These are phyloP conservation scores for Dryas octopetala DNA, from an alignment of 306 rosid genomes.

Conservation along the genomic window DNA sequence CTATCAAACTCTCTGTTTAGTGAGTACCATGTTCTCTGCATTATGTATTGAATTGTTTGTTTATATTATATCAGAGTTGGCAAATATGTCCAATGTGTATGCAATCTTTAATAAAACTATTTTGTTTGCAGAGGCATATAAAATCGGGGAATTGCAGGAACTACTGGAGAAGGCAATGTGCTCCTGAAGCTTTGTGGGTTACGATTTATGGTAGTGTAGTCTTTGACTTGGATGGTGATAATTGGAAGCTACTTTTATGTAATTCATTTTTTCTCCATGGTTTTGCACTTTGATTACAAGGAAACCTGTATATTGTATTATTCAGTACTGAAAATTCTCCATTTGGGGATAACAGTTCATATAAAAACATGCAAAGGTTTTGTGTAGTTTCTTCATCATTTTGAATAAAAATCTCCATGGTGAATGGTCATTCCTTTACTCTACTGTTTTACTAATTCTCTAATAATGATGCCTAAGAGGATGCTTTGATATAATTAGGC, in stretches of 20 bases:
- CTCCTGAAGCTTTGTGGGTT: constrained; percentile 42
- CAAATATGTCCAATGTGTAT: neutral
- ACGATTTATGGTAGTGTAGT: neutral
- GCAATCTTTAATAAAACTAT: neutral
- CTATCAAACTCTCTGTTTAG: neutral
- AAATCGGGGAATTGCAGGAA: constrained; percentile 83
- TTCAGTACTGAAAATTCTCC: neutral
- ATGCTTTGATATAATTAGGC: no score
- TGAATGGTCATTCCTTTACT: neutral
- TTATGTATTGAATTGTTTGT: neutral
- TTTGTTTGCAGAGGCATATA: constrained; percentile 68
- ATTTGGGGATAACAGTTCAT: neutral
- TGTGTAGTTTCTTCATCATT: neutral
- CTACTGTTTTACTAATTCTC: no score
- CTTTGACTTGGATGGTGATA: neutral
- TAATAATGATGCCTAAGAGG: no score
- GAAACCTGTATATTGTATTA: constrained; percentile 6
- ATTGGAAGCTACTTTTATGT: constrained; percentile 5
- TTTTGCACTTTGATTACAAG: constrained; percentile 11
- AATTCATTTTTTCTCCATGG: constrained; percentile 15
- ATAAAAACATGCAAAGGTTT: neutral
- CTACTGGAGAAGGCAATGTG: constrained; percentile 80
- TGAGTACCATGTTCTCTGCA: neutral
- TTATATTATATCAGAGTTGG: neutral
- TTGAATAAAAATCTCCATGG: neutral